Conservation (phyloP, 257 asterid genomes). For the Salvia splendens region DNA sequence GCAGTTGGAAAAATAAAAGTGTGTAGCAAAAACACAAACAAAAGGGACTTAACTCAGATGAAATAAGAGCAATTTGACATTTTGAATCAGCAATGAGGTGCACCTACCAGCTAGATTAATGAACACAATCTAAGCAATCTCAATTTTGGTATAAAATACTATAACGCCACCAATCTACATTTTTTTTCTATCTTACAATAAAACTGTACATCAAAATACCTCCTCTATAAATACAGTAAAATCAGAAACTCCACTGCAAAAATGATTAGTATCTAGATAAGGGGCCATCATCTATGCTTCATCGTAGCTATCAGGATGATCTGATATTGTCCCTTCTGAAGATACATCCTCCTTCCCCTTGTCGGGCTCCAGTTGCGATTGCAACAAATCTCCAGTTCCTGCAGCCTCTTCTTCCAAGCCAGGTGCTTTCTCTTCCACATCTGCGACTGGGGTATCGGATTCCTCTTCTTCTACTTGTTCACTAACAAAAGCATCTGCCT, state of each 20-base stretch:
- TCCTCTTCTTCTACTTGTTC: slow-evolving; percentile 21
- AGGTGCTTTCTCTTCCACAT: slow-evolving; percentile 33
- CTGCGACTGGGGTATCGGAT: slow-evolving; percentile 32
- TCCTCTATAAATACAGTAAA: slow-evolving; percentile 35
- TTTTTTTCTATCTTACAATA: slow-evolving; percentile 21
- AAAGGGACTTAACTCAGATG: too few species aligned
- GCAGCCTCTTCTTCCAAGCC: slow-evolving; percentile 30
- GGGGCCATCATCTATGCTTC: slow-evolving; percentile 37
- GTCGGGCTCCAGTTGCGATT: neutral
- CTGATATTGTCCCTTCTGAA: slow-evolving; percentile 70
- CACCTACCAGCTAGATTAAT: neutral
- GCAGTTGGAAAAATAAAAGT: too few species aligned
- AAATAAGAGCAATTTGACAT: too few species aligned
- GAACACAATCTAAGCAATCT: neutral
- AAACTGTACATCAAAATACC: slow-evolving; percentile 33
- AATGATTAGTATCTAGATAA: slow-evolving; percentile 27
- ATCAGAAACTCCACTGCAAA: slow-evolving; percentile 47
- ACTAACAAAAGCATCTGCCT: slow-evolving; percentile 29
- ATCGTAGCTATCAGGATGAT: slow-evolving; percentile 42
- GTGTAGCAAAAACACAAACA: too few species aligned
- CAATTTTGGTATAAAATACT: neutral
- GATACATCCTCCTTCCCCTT: slow-evolving; percentile 41
- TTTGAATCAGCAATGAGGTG: too few species aligned
- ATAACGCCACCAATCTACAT: slow-evolving; percentile 28
- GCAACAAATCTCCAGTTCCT: slow-evolving; percentile 45